A percentile compares a stretch with the other conserved stretches of the same genome.
Evolutionary conservation across 2,329 filamentous ascomycete species (phyloP).

Genomic region (Lachnum nothofagi): DNA sequence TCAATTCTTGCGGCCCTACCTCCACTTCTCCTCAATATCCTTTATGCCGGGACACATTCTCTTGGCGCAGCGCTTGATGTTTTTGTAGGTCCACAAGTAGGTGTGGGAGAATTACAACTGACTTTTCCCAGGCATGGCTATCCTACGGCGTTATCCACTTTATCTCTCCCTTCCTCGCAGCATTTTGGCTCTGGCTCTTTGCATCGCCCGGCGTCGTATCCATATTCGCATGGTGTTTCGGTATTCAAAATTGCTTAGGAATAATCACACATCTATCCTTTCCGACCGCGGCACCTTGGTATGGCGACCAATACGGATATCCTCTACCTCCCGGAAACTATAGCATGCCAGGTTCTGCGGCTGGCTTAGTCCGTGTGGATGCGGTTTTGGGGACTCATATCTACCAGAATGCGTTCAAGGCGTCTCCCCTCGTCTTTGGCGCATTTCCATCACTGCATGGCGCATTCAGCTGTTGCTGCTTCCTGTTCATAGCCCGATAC

Average conservation of each 20-base stretch:
- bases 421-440: slow-evolving; percentile 84
- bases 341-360: slow-evolving; percentile 81
- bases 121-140: slow-evolving; percentile 68
- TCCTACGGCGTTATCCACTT: slow-evolving; percentile 91
- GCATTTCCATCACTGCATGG: slow-evolving; percentile 90
- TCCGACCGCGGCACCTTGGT: slow-evolving; percentile 92
- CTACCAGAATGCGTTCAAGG: slow-evolving; percentile 86
- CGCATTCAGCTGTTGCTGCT: slow-evolving; percentile 88
- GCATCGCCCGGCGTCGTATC: slow-evolving; percentile 78
- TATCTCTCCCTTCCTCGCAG: slow-evolving; percentile 72
- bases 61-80: slow-evolving; percentile 25
- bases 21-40: slow-evolving; percentile 57
- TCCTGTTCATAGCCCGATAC: slow-evolving; percentile 59
- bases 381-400: slow-evolving; percentile 80
- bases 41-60: slow-evolving; percentile 79
- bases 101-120: slow-evolving; percentile 55
- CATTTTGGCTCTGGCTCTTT: slow-evolving; percentile 77
- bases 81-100: slow-evolving; percentile 15
- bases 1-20: slow-evolving; percentile 25
- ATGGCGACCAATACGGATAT: slow-evolving; percentile 79
- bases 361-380: slow-evolving; percentile 82
- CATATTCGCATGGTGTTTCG: slow-evolving; percentile 78
- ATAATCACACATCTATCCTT: slow-evolving; percentile 84
- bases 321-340: slow-evolving; percentile 79
- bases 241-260: slow-evolving; percentile 84